Evolutionary conservation across 768 basidiomycete genomes (phyloP).

Genomic region (Amanita pseudoporphyria): DNA sequence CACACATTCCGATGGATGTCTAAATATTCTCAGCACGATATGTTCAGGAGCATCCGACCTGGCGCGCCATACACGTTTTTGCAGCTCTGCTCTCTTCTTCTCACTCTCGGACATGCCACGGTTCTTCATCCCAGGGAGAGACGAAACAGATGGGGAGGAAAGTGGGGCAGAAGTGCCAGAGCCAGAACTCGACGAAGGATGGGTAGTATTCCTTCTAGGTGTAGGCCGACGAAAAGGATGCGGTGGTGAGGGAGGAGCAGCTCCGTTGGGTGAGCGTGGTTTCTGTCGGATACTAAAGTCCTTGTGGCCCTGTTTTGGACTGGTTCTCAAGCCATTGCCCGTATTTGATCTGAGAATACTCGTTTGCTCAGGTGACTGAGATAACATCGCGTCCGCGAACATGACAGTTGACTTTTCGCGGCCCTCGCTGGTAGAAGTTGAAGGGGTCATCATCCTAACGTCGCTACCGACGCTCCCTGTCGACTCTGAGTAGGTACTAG

Average conservation of each 20-base stretch:
- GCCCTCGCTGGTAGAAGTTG: not conserved
- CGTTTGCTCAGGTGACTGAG: not conserved
- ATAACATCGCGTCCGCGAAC: not conserved
- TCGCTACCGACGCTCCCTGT: not conserved
- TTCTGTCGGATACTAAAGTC: not conserved
- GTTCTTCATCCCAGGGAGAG: not conserved
- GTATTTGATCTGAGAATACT: not conserved
- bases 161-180: not conserved
- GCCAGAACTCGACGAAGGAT: not conserved
- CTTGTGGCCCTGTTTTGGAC: not conserved
- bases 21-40: conserved; percentile 5
- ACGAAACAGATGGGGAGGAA: not conserved
- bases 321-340: not conserved
- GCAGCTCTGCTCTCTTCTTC: conserved; percentile 2
- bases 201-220: not conserved
- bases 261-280: not conserved
- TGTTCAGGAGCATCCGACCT: not conserved
- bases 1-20: conserved; percentile 4
- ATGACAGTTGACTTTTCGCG: not conserved
- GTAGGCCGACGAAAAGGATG: not conserved
- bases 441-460: not conserved
- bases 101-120: not conserved
- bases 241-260: too few species aligned
- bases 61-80: conserved; percentile 7
- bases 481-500: not conserved